A percentile compares a stretch with the other conserved stretches of the same genome.
Evolutionary conservation across 768 basidiomycete genomes (phyloP).

Genomic region (Gyrodon lividus): DNA sequence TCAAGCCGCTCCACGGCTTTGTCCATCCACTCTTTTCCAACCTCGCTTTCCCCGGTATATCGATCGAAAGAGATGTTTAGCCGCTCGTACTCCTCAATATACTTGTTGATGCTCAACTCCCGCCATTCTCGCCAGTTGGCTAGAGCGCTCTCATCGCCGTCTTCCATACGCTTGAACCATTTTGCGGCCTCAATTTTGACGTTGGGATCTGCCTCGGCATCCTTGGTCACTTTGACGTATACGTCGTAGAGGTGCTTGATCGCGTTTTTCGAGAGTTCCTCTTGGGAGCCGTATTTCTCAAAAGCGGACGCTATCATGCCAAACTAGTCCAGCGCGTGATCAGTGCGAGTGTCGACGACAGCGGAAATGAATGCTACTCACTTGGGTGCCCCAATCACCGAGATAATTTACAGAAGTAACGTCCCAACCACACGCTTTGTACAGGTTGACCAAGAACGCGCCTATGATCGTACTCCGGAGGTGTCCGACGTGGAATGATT

Average conservation of each 20-base stretch:
- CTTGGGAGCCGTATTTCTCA: conserved; percentile 86
- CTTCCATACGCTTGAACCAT: conserved; percentile 95
- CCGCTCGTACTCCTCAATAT: conserved; percentile 82
- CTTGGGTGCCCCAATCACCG: conserved; percentile 99
- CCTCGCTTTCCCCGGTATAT: conserved; percentile 88
- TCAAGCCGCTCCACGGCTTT: conserved; percentile 67
- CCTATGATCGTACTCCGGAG: conserved; percentile 98
- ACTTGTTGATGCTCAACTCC: conserved; percentile 85
- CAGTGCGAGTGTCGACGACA: not conserved
- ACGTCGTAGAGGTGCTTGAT: conserved; percentile 95
- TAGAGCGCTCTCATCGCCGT: conserved; percentile 82
- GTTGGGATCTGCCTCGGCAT: conserved; percentile 66
- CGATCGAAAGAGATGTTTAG: conserved; percentile 90
- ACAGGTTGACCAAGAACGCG: conserved; percentile 88
- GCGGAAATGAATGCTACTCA: conserved; percentile 26
- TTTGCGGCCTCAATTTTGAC: conserved; percentile 76
- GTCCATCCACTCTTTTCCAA: conserved; percentile 71
- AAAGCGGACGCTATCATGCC: conserved; percentile 90
- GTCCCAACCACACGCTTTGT: conserved; percentile 91
- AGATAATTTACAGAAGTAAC: conserved; percentile 92
- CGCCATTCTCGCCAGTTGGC: conserved; percentile 93
- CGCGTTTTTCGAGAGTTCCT: conserved; percentile 79
- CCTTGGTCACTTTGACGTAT: conserved; percentile 92
- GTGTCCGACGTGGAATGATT: conserved; percentile 97
- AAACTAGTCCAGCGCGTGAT: conserved; percentile 46